phyloP scores from a whole-genome alignment of 108 stramenopile genomes.

The Fistulifera pelliculosa region DNA sequence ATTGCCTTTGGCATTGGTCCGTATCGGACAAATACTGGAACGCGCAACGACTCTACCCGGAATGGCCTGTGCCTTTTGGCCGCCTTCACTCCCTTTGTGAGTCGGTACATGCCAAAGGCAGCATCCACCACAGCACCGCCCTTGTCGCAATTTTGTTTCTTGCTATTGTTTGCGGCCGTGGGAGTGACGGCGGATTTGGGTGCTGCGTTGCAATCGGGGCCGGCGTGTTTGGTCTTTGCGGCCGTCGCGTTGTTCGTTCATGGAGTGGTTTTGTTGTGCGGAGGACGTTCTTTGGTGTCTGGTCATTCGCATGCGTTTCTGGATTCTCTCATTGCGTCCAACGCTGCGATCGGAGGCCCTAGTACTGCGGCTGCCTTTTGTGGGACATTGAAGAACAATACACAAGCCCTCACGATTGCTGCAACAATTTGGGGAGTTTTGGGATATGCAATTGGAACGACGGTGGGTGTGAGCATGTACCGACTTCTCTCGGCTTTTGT shows the following conservation, averaged over 20 bases:
- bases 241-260: conserved; percentile 45
- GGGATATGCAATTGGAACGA: conserved; percentile 64
- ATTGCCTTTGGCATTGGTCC: conserved; percentile 14
- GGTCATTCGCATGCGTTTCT: conserved; percentile 24
- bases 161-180: conserved; percentile 58
- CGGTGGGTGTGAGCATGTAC: conserved; percentile 27
- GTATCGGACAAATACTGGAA: not conserved
- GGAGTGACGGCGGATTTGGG: conserved; percentile 46
- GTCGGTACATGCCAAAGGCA: conserved; percentile 1
- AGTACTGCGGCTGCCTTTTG: conserved; percentile 70
- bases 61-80: conserved; percentile 57
- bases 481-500: conserved; percentile 4
- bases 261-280: conserved; percentile 25
- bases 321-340: conserved; percentile 66
- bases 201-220: conserved; percentile 31
- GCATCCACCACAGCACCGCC: not conserved
- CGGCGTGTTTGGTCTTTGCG: conserved; percentile 36
- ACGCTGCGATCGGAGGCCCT: conserved; percentile 79
- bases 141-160: conserved; percentile 35
- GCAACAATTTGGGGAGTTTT: conserved; percentile 67
- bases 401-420: conserved; percentile 40
- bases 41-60: conserved; percentile 36
- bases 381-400: conserved; percentile 18
- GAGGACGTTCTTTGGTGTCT: conserved; percentile 10
- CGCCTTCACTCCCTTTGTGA: conserved; percentile 22